Percentiles rank a stretch among this genome's conserved stretches.
Evolutionary conservation across 1,284 basidiomycete species (phyloP).

Genomic region (Heterobasidion parviporum): DNA sequence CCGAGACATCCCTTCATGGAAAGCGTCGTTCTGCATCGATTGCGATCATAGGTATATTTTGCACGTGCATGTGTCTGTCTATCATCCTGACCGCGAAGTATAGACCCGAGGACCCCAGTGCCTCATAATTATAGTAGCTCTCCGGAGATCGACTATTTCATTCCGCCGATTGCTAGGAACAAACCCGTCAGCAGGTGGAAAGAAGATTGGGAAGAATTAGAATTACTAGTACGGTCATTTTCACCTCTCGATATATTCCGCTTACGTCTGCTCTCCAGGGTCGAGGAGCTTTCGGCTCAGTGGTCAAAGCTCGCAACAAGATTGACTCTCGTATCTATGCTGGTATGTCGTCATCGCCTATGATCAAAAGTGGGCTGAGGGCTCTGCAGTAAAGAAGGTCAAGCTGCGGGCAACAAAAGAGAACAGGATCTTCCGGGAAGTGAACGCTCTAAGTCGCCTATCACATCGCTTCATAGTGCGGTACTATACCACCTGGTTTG

Average conservation of each 20-base stretch:
- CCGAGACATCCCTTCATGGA: constrained; percentile 13
- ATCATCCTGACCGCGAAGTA: not conserved
- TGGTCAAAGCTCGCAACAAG: constrained; percentile 89
- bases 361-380: too few species aligned
- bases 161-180: constrained; percentile 26
- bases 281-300: constrained; percentile 88
- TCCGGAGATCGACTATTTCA: constrained; percentile 57
- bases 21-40: constrained; percentile 24
- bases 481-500: constrained; percentile 83
- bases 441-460: constrained; percentile 81
- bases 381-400: constrained; percentile 75
- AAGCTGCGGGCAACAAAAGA: constrained; percentile 75
- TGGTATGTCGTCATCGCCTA: constrained; percentile 28
- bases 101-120: constrained; percentile 40
- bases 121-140: constrained; percentile 36
- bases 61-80: not conserved
- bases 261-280: constrained; percentile 41
- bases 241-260: not conserved
- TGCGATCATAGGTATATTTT: constrained; percentile 20
- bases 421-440: constrained; percentile 85
- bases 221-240: constrained; percentile 33
- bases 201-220: constrained; percentile 79
- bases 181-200: constrained; percentile 68
- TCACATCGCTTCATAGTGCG: constrained; percentile 89
- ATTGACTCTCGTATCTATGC: constrained; percentile 70